phyloP scores from a whole-genome alignment of 2,329 filamentous ascomycete genomes.

The Bipolaris sorokiniana region DNA sequence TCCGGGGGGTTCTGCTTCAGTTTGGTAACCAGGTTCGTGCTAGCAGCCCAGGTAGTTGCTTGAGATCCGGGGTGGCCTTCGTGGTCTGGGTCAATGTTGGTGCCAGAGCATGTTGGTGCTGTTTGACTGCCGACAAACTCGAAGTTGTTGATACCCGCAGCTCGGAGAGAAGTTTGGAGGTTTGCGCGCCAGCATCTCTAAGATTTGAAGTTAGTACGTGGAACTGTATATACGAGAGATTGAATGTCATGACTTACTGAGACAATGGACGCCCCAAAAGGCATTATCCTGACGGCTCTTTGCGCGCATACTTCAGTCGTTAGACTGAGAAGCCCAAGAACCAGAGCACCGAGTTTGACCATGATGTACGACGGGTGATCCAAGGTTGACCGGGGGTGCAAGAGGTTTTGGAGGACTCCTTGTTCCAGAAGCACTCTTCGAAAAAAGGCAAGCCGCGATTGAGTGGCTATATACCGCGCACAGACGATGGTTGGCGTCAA shows the following conservation, averaged over 20 bases:
- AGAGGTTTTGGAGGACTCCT: not conserved
- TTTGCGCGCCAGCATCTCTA: constrained; percentile 48
- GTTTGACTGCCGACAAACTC: constrained; percentile 47
- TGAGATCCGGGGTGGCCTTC: constrained; percentile 54
- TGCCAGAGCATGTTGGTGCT: constrained; percentile 42
- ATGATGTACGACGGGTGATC: constrained; percentile 15
- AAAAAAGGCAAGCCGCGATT: not conserved
- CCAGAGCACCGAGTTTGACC: constrained; percentile 30
- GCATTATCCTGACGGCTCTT: constrained; percentile 42
- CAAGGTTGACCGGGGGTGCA: not conserved
- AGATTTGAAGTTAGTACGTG: constrained; percentile 10
- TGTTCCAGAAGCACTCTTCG: not conserved
- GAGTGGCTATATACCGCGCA: not conserved
- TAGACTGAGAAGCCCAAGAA: constrained; percentile 30
- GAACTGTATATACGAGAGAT: not conserved
- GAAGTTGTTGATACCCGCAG: constrained; percentile 31
- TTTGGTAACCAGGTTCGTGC: constrained; percentile 51
- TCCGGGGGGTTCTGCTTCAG: constrained; percentile 49
- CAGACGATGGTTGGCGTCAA: not conserved
- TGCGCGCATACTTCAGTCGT: constrained; percentile 29
- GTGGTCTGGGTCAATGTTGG: constrained; percentile 53
- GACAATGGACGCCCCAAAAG: constrained; percentile 46
- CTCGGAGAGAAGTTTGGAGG: constrained; percentile 40
- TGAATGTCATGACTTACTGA: constrained; percentile 25
- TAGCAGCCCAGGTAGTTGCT: constrained; percentile 49